Evolutionary conservation across 495 filamentous ascomycete species (phyloP).

Genomic region (Neurospora sp.): DNA sequence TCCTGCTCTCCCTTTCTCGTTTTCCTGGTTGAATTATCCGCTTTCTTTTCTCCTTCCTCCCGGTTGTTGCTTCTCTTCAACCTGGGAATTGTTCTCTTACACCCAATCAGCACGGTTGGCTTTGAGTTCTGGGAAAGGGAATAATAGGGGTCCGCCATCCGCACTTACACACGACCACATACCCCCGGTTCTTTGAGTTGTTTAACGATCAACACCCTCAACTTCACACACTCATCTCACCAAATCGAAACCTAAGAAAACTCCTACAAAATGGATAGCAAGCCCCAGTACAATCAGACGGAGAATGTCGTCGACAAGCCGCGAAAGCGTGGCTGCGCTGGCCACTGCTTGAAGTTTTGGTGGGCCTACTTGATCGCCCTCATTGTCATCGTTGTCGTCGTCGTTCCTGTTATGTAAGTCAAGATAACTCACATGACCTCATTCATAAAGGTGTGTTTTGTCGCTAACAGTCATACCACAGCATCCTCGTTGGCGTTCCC

Average conservation of each 20-base stretch:
- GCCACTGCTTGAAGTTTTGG: conserved; percentile 52
- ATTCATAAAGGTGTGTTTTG: background rate
- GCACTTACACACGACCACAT: background rate
- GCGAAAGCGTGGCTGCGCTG: conserved; percentile 18
- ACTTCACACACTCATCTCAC: conserved; percentile 1
- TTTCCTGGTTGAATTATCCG: background rate
- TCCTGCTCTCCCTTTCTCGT: background rate
- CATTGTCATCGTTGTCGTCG: conserved; percentile 46
- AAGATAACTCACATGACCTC: background rate
- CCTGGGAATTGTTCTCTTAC: background rate
- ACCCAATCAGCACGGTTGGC: background rate
- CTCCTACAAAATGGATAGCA: conserved; percentile 6
- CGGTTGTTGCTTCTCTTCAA: background rate
- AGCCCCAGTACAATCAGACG: conserved; percentile 13
- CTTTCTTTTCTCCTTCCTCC: background rate
- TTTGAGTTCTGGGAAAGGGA: background rate
- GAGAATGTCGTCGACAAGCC: conserved; percentile 16
- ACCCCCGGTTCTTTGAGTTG: background rate
- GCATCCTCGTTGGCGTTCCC: conserved; percentile 63
- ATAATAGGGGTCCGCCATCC: background rate
- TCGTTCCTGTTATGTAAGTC: conserved; percentile 60
- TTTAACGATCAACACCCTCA: background rate
- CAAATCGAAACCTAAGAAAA: background rate
- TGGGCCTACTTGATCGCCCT: conserved; percentile 59
- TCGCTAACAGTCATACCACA: conserved; percentile 19